phyloP scores from a whole-genome alignment of 345 rosid species.

The Hirschfeldia incana region DNA sequence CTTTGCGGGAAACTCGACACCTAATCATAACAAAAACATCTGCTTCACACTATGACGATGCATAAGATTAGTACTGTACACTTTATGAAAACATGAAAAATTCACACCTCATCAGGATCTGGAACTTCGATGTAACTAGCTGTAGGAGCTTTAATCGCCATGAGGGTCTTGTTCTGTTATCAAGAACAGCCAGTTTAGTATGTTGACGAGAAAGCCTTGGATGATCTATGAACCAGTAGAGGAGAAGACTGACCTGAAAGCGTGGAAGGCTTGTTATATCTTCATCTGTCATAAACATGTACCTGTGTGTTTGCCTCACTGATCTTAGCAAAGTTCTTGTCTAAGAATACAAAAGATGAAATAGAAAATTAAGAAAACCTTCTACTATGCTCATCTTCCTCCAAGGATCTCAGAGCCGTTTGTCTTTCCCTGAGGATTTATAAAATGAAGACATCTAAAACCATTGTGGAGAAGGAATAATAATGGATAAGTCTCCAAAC shows the following conservation, averaged over 20 bases:
- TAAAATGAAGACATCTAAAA: slow-evolving; percentile 24
- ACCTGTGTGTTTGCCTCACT: slow-evolving; percentile 42
- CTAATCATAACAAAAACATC: slow-evolving; percentile 40
- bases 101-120: slow-evolving; percentile 65
- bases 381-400: slow-evolving; percentile 48
- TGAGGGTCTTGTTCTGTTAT: slow-evolving; percentile 56
- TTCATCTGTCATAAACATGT: slow-evolving; percentile 59
- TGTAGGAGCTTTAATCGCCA: slow-evolving; percentile 70
- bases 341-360: neutral
- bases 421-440: slow-evolving; percentile 52
- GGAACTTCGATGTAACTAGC: slow-evolving; percentile 75
- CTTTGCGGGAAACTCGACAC: slow-evolving; percentile 50
- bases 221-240: neutral
- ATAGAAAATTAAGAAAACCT: slow-evolving; percentile 40
- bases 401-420: slow-evolving; percentile 51
- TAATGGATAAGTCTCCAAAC: neutral
- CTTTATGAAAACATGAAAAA: neutral
- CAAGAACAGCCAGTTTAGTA: slow-evolving; percentile 19
- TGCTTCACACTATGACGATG: slow-evolving; percentile 11
- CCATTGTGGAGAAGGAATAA: slow-evolving; percentile 7
- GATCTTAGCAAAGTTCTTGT: slow-evolving; percentile 1
- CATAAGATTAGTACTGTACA: neutral
- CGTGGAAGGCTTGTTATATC: slow-evolving; percentile 58
- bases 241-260: slow-evolving; percentile 54
- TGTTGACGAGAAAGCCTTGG: neutral